Conservation (phyloP, 768 basidiomycete species). For the Lepiota venenata region DNA sequence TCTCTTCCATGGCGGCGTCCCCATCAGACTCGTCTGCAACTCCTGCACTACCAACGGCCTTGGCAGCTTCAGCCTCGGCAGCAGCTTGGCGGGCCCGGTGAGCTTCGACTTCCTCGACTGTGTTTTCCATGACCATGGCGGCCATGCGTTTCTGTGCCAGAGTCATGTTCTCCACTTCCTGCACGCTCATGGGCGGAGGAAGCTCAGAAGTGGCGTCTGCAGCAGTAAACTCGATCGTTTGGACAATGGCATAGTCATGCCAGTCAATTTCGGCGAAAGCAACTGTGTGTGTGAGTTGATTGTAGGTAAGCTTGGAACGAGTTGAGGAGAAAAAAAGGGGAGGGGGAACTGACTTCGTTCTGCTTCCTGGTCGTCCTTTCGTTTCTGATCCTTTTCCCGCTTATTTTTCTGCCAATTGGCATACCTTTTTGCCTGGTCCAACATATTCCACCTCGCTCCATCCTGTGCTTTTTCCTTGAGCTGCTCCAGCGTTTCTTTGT, state of each 20-base stretch:
- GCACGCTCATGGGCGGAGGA: slow-evolving; percentile 94
- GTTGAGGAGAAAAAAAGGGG: slow-evolving; percentile 5
- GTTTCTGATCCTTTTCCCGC: slow-evolving; percentile 80
- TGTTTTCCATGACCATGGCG: slow-evolving; percentile 96
- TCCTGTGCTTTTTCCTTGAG: slow-evolving; percentile 64
- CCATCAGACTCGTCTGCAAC: slow-evolving; percentile 47
- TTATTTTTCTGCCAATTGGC: slow-evolving; percentile 89
- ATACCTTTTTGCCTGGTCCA: slow-evolving; percentile 72
- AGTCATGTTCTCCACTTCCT: slow-evolving; percentile 95
- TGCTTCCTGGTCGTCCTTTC: slow-evolving; percentile 89
- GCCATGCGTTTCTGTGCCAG: slow-evolving; percentile 98
- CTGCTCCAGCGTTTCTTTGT: slow-evolving; percentile 66
- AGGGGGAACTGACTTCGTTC: slow-evolving; percentile 70
- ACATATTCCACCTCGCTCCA: slow-evolving; percentile 69
- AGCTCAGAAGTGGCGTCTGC: slow-evolving; percentile 89
- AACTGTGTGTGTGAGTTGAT: too few relatives aligned
- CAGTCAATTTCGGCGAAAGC: slow-evolving; percentile 98
- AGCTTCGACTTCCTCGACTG: slow-evolving; percentile 82
- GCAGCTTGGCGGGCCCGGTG: slow-evolving; percentile 79
- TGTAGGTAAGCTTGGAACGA: neutral
- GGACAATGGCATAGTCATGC: slow-evolving; percentile 98
- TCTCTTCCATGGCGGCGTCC: slow-evolving; percentile 82
- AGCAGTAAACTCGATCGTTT: slow-evolving; percentile 95
- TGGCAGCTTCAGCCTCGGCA: slow-evolving; percentile 81
- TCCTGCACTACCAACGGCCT: slow-evolving; percentile 68